phyloP scores from a whole-genome alignment of 352 stramenopile species.

The Phytophthora meadii region DNA sequence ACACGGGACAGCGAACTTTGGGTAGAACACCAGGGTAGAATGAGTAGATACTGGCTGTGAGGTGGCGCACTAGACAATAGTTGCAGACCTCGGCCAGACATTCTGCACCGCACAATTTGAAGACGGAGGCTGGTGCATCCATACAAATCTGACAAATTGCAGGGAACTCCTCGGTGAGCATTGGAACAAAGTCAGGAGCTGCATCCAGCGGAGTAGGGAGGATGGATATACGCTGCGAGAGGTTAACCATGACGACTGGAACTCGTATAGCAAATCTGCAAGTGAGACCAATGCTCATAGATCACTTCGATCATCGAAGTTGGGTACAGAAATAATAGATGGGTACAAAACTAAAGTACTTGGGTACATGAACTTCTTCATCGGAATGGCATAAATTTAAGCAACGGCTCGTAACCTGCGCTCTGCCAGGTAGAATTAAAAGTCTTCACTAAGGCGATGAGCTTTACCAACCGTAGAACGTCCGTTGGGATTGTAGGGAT shows the following conservation, averaged over 20 bases:
- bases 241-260: not conserved
- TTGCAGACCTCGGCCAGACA: constrained; percentile 54
- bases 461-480: too few relatives aligned
- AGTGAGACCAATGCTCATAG: not conserved
- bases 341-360: not conserved
- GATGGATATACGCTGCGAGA: not conserved
- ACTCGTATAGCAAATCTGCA: constrained; percentile 1
- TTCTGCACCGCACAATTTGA: constrained; percentile 43
- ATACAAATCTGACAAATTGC: constrained; percentile 70
- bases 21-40: constrained; percentile 67
- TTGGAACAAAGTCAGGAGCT: not conserved
- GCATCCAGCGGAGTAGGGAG: constrained; percentile 10
- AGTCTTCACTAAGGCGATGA: too few relatives aligned
- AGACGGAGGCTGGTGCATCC: constrained; percentile 50
- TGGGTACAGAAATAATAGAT: constrained; percentile 6
- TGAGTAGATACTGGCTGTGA: constrained; percentile 61
- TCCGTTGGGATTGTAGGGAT: too few relatives aligned
- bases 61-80: constrained; percentile 57
- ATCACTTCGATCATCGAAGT: not conserved
- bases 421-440: too few relatives aligned
- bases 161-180: constrained; percentile 29
- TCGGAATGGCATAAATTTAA: too few relatives aligned
- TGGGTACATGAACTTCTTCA: constrained; percentile 2
- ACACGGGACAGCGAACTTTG: constrained; percentile 76
- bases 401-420: too few relatives aligned